phyloP scores from a whole-genome alignment of 2,329 filamentous ascomycete genomes.

The Grosmannia huntii region DNA sequence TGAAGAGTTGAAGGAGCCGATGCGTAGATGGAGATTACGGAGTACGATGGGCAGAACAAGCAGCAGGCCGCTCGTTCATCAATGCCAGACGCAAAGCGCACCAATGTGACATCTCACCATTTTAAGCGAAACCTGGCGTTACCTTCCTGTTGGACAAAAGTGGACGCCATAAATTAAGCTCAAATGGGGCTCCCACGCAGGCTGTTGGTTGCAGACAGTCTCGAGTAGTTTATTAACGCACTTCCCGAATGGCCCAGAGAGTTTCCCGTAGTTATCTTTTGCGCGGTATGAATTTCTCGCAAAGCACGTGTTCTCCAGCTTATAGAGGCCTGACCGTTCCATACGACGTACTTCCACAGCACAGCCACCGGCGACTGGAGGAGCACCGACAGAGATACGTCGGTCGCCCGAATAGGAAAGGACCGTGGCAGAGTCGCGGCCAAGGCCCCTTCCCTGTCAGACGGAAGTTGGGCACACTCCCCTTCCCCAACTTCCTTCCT shows the following conservation, averaged over 20 bases:
- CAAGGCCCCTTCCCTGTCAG: background rate
- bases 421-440: constrained; percentile 3
- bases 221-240: background rate
- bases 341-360: no score
- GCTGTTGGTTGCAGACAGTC: background rate
- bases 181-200: background rate
- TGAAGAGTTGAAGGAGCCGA: no score
- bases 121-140: background rate
- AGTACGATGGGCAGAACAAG: no score
- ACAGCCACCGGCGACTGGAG: background rate
- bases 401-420: constrained; percentile 10
- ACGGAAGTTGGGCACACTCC: no score
- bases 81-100: background rate
- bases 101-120: background rate
- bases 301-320: background rate
- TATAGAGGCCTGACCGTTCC: background rate
- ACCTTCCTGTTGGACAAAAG: background rate
- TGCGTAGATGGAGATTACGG: no score
- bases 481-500: background rate
- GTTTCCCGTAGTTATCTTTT: background rate
- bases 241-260: background rate
- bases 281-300: background rate
- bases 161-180: background rate
- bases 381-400: constrained; percentile 8
- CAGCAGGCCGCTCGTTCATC: no score